phyloP scores from a whole-genome alignment of 495 filamentous ascomycete genomes.

The Neurospora pannonica region DNA sequence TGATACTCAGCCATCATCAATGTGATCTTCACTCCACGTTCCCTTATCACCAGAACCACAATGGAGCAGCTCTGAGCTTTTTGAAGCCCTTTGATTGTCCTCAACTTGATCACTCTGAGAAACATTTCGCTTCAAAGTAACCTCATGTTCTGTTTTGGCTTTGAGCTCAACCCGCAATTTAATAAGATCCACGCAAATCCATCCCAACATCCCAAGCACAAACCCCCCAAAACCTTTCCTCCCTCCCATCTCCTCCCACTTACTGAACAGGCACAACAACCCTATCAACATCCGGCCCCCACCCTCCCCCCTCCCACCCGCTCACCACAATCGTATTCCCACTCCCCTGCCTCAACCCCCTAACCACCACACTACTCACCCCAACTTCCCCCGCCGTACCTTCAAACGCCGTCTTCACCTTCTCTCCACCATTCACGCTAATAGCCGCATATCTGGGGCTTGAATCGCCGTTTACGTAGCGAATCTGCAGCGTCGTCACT shows the following conservation, averaged over 20 bases:
- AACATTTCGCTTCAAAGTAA: too few relatives aligned
- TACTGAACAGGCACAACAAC: slow-evolving; percentile 41
- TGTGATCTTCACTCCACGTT: neutral
- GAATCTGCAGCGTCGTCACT: slow-evolving; percentile 44
- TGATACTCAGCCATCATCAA: neutral
- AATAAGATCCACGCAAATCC: too few relatives aligned
- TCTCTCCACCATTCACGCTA: slow-evolving; percentile 46
- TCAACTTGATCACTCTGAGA: neutral
- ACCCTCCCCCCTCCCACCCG: slow-evolving; percentile 34
- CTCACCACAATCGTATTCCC: slow-evolving; percentile 40
- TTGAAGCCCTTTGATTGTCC: neutral
- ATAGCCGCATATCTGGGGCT: slow-evolving; percentile 42
- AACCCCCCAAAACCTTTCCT: too few relatives aligned
- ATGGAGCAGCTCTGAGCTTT: neutral
- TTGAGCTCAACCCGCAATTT: too few relatives aligned
- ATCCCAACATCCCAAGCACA: too few relatives aligned
- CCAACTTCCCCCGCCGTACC: slow-evolving; percentile 22
- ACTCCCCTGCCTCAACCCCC: slow-evolving; percentile 29
- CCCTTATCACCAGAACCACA: neutral
- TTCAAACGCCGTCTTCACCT: slow-evolving; percentile 42
- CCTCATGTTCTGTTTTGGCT: too few relatives aligned
- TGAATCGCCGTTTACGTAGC: slow-evolving; percentile 44
- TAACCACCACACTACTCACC: slow-evolving; percentile 33
- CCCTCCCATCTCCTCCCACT: too few relatives aligned
- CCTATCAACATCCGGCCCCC: slow-evolving; percentile 48